A percentile compares a stretch with the other conserved stretches of the same genome.
These are phyloP conservation scores for Eutrema heterophyllum DNA, from an alignment of 345 rosid genomes.

Conservation along the genomic window DNA sequence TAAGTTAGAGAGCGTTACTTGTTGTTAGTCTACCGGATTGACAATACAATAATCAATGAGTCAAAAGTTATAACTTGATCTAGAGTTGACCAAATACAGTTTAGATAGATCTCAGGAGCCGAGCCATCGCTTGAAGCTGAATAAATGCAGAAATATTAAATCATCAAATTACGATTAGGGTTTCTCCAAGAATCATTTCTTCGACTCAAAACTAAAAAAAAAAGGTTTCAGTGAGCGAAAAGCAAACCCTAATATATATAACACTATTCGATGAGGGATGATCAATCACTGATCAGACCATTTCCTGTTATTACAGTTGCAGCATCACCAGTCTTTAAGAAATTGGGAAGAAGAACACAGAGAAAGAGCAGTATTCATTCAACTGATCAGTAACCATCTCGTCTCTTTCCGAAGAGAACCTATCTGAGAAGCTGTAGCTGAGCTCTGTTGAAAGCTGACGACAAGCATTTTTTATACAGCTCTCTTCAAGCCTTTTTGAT, in stretches of 20 bases:
- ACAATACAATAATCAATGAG: no score
- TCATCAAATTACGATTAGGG: conserved; percentile 1
- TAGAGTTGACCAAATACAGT: not conserved
- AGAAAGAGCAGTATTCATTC: not conserved
- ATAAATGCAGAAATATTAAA: not conserved
- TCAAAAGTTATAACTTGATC: not conserved
- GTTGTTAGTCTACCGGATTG: not conserved
- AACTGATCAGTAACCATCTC: conserved; percentile 6
- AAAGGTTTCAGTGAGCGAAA: conserved; percentile 11
- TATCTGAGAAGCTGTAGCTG: conserved; percentile 12
- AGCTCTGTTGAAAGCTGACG: conserved; percentile 12
- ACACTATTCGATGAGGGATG: not conserved
- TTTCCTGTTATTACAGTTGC: conserved; percentile 21
- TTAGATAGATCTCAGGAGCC: not conserved
- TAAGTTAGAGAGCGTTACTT: not conserved
- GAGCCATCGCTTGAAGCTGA: not conserved
- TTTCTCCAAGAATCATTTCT: conserved; percentile 14
- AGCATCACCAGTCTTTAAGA: conserved; percentile 11
- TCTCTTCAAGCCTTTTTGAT: conserved; percentile 5
- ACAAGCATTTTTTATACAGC: not conserved
- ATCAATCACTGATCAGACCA: conserved; percentile 12
- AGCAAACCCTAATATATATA: conserved; percentile 13
- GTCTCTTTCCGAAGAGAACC: conserved; percentile 13
- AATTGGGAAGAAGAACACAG: conserved; percentile 19
- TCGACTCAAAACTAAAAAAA: not conserved